Conservation (phyloP, 495 filamentous ascomycete genomes). For the Bacidia gigantensis region DNA sequence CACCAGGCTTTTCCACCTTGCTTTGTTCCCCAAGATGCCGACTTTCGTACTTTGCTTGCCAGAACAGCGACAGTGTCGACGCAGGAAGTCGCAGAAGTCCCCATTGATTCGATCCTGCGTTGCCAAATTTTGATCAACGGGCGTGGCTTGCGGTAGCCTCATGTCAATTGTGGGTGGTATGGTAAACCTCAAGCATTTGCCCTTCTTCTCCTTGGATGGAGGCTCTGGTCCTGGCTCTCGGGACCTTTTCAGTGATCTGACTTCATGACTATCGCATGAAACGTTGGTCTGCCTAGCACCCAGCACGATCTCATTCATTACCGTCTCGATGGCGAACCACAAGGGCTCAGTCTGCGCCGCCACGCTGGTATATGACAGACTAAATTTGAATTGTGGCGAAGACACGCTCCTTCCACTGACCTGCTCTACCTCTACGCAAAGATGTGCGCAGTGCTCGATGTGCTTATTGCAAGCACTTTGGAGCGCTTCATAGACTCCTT, state of each 20-base stretch:
- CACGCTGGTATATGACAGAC: slow-evolving; percentile 15
- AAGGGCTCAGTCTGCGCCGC: slow-evolving; percentile 3
- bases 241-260: neutral
- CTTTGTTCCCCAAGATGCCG: neutral
- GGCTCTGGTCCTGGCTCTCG: neutral
- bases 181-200: neutral
- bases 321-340: slow-evolving; percentile 19
- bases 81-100: neutral
- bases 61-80: neutral
- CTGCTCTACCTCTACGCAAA: slow-evolving; percentile 23
- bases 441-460: slow-evolving; percentile 21
- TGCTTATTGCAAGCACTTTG: slow-evolving; percentile 23
- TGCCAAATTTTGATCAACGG: neutral
- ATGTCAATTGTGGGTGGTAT: neutral
- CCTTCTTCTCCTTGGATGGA: neutral
- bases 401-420: neutral
- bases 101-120: neutral
- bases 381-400: slow-evolving; percentile 17
- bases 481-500: slow-evolving; percentile 25
- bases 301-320: neutral
- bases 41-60: neutral
- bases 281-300: neutral
- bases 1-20: neutral
- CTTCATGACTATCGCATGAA: neutral
- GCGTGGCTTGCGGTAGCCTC: neutral